Evolutionary conservation across 108 stramenopile genomes (phyloP), one percentile per base, ranked within the genome.

Genomic region (Cyclotella cryptica): DNA sequence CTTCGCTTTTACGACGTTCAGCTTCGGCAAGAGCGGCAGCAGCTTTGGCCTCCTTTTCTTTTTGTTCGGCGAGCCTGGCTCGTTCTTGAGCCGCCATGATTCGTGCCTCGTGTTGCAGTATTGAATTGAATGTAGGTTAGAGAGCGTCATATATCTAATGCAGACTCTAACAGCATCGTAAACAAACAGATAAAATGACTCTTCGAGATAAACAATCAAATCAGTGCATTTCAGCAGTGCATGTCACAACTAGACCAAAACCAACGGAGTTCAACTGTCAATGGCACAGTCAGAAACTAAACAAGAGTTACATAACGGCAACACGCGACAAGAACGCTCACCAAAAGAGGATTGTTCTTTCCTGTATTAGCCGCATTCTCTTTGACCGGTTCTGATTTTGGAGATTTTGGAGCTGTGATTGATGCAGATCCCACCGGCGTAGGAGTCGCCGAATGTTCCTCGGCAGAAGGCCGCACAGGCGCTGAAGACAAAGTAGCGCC

Each of bases 61-160:
- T 69, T 52, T 75, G 74, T 40, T 85, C 79, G 18, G 80, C 75
- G 8, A 60, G 72, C 27, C 87, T 84, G 17, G 89, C 80, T 24
- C 87, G 82, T 88, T 94, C 93, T 65, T 94, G 91, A 28, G 93
- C 93, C 6, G 93, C 93, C 83, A 88, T 89, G 67, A 94, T 94
- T 66, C 92, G 86, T 53, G 90, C 90, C 92, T n/a, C n/a, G n/a
- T n/a, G n/a, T 93, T 53, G 21, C 5, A 8, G 39, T 29, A 24
- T 13, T 28, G 47, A 44, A 63, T 10, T 21, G 28, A 52, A 53
- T 41, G 19, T 29, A 43, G 59, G 61, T n/a, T n/a, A n/a, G n/a
- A n/a, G n/a, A n/a, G n/a, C n/a, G n/a, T n/a, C n/a, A n/a, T n/a
- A n/a, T n/a, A n/a, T n/a, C n/a, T n/a, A n/a, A n/a, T n/a, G n/a